phyloP scores from a whole-genome alignment of 805 yeast species.

The Kuraishia cidri region DNA sequence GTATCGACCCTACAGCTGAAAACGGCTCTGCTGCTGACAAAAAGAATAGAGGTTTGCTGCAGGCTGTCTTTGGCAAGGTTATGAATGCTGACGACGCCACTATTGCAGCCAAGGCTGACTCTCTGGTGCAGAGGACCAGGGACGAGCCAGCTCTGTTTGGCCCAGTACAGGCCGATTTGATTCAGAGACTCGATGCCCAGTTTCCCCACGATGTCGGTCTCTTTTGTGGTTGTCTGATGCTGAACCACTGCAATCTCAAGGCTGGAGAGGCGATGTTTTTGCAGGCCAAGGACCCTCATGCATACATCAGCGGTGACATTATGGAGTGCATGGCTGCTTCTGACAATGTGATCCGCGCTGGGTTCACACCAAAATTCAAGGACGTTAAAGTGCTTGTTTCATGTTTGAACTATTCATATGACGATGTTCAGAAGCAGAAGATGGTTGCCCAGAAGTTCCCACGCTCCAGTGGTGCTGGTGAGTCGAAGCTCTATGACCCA shows the following conservation, averaged over 20 bases:
- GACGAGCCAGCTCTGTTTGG: slow-evolving; percentile 50
- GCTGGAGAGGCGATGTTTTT: slow-evolving; percentile 96
- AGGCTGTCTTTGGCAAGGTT: slow-evolving; percentile 67
- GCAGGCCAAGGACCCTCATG: slow-evolving; percentile 97
- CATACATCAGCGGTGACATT: slow-evolving; percentile 93
- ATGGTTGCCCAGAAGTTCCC: slow-evolving; percentile 58
- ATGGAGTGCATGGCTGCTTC: slow-evolving; percentile 99
- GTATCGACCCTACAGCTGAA: slow-evolving; percentile 32
- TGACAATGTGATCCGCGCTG: slow-evolving; percentile 97
- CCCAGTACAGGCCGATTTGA: slow-evolving; percentile 56
- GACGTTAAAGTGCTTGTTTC: slow-evolving; percentile 85
- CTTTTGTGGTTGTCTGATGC: slow-evolving; percentile 89
- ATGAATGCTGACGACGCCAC: slow-evolving; percentile 72
- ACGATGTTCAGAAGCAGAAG: slow-evolving; percentile 88
- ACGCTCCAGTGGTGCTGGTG: slow-evolving; percentile 61
- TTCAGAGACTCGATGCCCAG: slow-evolving; percentile 72
- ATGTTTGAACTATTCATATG: slow-evolving; percentile 85
- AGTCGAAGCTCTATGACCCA: slow-evolving; percentile 72
- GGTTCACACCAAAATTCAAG: slow-evolving; percentile 98
- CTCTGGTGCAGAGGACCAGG: slow-evolving; percentile 58
- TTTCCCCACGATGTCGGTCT: slow-evolving; percentile 93
- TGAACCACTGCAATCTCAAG: slow-evolving; percentile 76
- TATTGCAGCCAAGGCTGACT: slow-evolving; percentile 48
- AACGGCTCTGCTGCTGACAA: slow-evolving; percentile 45
- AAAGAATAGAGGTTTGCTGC: slow-evolving; percentile 57